These are phyloP conservation scores for Pluteus cervinus DNA, from an alignment of 768 basidiomycete species.

Conservation along the genomic window DNA sequence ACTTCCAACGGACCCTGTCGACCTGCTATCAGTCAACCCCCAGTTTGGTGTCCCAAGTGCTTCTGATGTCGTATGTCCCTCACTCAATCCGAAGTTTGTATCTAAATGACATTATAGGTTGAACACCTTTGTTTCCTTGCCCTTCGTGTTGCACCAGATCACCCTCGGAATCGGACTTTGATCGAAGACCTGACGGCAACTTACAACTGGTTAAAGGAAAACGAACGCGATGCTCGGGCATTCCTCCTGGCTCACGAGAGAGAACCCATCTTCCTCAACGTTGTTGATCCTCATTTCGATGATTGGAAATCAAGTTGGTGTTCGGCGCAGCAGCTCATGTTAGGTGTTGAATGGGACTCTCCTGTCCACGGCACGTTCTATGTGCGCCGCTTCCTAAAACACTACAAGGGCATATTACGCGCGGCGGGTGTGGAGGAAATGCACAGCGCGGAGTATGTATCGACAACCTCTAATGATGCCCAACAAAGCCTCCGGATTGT, in stretches of 20 bases:
- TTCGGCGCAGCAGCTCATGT: constrained; percentile 29
- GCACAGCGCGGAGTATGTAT: constrained; percentile 2
- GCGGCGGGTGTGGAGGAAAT: constrained; percentile 25
- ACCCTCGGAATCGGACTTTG: constrained; percentile 20
- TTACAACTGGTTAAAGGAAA: constrained; percentile 35
- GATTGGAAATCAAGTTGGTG: constrained; percentile 42
- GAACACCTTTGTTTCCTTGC: constrained; percentile 32
- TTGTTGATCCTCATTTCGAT: constrained; percentile 28
- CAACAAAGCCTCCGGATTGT: no score
- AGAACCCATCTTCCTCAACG: constrained; percentile 38
- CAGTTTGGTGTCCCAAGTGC: no score
- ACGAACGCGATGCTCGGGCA: constrained; percentile 13
- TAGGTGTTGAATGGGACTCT: no score
- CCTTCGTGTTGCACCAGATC: constrained; percentile 17
- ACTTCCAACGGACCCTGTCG: no score
- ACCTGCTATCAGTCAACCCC: no score
- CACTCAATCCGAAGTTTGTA: background rate
- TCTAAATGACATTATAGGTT: constrained; percentile 22
- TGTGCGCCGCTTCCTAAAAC: constrained; percentile 25
- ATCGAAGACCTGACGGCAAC: constrained; percentile 33
- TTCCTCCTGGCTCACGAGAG: constrained; percentile 14
- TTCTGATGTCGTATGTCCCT: constrained; percentile 40
- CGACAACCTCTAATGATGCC: no score
- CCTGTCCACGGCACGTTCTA: constrained; percentile 23
- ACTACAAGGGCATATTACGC: constrained; percentile 24